Conservation (phyloP, 495 filamentous ascomycete species). For the Staphylotrichum tortipilum region DNA sequence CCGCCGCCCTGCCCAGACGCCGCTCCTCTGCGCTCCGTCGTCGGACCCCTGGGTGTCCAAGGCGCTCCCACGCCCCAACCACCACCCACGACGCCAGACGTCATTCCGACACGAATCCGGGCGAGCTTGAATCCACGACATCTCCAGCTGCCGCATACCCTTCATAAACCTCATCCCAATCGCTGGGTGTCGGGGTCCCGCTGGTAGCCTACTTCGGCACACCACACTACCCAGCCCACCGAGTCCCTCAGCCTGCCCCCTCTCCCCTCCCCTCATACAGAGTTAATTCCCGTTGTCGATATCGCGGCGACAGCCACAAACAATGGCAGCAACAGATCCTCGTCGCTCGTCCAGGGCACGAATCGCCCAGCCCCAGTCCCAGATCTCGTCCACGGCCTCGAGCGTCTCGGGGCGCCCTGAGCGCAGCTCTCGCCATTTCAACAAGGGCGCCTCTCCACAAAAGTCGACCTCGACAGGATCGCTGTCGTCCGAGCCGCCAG, state of each 20-base stretch:
- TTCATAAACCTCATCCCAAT: neutral
- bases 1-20: too few relatives aligned
- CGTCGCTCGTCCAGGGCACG: constrained; percentile 90
- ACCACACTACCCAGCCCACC: too few relatives aligned
- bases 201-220: too few relatives aligned
- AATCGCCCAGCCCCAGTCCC: constrained; percentile 65
- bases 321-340: constrained; percentile 55
- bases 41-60: too few relatives aligned
- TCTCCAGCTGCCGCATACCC: neutral
- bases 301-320: constrained; percentile 25
- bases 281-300: constrained; percentile 14
- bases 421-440: constrained; percentile 59
- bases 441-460: constrained; percentile 63
- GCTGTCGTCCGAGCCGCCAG: constrained; percentile 69
- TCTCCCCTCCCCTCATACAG: constrained; percentile 6
- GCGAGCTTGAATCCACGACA: neutral
- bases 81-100: too few relatives aligned
- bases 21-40: neutral
- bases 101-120: neutral
- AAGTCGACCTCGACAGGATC: constrained; percentile 64
- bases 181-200: neutral
- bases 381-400: constrained; percentile 75
- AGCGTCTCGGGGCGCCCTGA: constrained; percentile 52
- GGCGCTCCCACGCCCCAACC: too few relatives aligned
- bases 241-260: too few relatives aligned